These are phyloP conservation scores for Volvox reticuliferus DNA, from an alignment of 139 green algal genomes.

Conservation along the genomic window DNA sequence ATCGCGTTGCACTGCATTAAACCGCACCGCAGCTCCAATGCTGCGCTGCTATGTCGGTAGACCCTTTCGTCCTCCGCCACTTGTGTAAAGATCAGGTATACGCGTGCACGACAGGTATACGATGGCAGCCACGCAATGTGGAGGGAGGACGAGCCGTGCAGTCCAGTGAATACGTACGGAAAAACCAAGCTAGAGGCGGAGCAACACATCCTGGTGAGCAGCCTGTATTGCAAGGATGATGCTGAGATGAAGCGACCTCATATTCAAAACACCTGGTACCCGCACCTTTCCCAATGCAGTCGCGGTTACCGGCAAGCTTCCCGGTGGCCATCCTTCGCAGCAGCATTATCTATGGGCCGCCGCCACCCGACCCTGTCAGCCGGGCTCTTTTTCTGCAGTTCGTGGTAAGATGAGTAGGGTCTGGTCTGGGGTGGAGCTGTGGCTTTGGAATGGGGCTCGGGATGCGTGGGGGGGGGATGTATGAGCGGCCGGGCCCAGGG, in stretches of 20 bases:
- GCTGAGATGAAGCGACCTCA: too few relatives aligned
- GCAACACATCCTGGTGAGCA: constrained; percentile 51
- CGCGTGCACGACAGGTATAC: constrained; percentile 66
- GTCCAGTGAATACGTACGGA: constrained; percentile 87
- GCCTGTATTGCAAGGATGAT: neutral
- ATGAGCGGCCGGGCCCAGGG: too few relatives aligned
- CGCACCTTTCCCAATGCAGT: neutral
- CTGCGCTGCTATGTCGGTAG: too few relatives aligned
- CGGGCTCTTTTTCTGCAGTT: constrained; percentile 83
- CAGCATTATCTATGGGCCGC: constrained; percentile 85
- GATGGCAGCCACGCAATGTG: constrained; percentile 63
- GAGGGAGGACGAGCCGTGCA: constrained; percentile 63
- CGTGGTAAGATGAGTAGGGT: constrained; percentile 52
- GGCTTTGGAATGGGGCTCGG: neutral
- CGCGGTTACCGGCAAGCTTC: constrained; percentile 41
- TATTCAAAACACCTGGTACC: too few relatives aligned
- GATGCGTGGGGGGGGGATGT: too few relatives aligned
- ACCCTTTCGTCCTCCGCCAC: too few relatives aligned
- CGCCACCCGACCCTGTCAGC: constrained; percentile 63
- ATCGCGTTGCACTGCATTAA: too few relatives aligned
- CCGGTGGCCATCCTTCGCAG: constrained; percentile 71
- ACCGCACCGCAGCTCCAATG: too few relatives aligned
- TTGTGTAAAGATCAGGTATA: too few relatives aligned
- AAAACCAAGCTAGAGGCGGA: constrained; percentile 82
- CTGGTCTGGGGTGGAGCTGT: neutral